These are phyloP conservation scores for Rhodamnia argentea DNA, from an alignment of 345 rosid genomes.

Conservation along the genomic window DNA sequence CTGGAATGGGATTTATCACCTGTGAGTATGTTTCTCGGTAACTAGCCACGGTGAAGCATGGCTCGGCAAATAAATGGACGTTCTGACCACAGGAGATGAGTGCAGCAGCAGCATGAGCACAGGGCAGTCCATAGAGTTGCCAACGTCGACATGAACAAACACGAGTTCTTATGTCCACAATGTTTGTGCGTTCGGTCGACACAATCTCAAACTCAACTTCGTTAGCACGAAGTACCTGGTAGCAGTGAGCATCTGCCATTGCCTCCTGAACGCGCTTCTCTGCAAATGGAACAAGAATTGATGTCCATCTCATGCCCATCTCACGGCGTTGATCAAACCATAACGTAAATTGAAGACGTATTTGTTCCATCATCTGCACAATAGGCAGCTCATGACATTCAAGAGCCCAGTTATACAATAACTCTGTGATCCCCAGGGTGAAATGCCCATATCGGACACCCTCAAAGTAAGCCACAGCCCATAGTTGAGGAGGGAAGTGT, in stretches of 20 bases:
- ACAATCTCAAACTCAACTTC: constrained; percentile 98
- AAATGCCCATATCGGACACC: constrained; percentile 91
- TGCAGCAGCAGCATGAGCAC: constrained; percentile 97
- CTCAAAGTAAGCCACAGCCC: constrained; percentile 94
- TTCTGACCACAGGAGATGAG: constrained; percentile 86
- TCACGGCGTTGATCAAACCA: constrained; percentile 71
- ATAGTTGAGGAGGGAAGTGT: constrained; percentile 67
- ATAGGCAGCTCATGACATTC: constrained; percentile 95
- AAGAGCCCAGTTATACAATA: constrained; percentile 83
- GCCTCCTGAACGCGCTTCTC: constrained; percentile 80
- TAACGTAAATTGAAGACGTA: constrained; percentile 45
- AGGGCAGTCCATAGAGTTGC: constrained; percentile 92
- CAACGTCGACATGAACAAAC: constrained; percentile 92
- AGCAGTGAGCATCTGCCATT: constrained; percentile 80
- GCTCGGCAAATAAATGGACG: constrained; percentile 71
- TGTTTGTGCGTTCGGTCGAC: constrained; percentile 91
- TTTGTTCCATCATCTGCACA: constrained; percentile 92
- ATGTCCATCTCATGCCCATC: constrained; percentile 68
- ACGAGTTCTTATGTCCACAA: constrained; percentile 74
- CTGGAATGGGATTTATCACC: constrained; percentile 56
- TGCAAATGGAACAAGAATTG: constrained; percentile 88
- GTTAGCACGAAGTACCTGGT: constrained; percentile 93
- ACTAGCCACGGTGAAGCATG: constrained; percentile 65
- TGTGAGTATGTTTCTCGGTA: constrained; percentile 77
- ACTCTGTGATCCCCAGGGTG: constrained; percentile 70